A percentile compares a stretch with the other conserved stretches of the same genome.
phyloP scores from a whole-genome alignment of 345 rosid species.

The Acer negundo region DNA sequence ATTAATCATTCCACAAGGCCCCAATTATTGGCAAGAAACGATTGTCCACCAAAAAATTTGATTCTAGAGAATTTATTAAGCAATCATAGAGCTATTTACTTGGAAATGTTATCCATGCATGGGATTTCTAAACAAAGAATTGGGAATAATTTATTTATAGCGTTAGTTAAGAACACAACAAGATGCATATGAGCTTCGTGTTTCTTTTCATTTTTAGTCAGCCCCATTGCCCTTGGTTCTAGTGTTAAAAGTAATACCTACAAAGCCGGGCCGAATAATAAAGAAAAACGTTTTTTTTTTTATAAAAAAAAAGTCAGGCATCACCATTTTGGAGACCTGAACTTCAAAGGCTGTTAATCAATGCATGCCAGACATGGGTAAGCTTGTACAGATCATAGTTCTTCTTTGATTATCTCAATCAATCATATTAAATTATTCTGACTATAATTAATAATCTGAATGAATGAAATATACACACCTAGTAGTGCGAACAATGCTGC shows the following conservation, averaged over 20 bases:
- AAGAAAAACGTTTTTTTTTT: neutral
- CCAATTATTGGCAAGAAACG: neutral
- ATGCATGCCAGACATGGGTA: neutral
- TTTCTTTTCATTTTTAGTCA: neutral
- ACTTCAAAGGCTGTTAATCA: conserved; percentile 1
- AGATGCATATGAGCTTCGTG: neutral
- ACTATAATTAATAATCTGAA: neutral
- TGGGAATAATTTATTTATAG: neutral
- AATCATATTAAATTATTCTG: neutral
- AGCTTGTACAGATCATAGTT: conserved; percentile 4
- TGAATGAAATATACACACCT: conserved; percentile 48
- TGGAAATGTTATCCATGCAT: conserved; percentile 2
- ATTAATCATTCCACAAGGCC: neutral
- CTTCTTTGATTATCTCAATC: neutral
- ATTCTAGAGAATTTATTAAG: neutral
- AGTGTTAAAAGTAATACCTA: neutral
- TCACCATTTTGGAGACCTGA: neutral
- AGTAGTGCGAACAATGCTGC: conserved; percentile 60
- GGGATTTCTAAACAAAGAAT: neutral
- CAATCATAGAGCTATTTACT: neutral
- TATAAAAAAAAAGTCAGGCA: neutral
- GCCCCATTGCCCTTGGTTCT: neutral
- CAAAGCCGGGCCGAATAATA: neutral
- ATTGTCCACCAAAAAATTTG: conserved; percentile 4
- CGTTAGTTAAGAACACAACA: neutral